Percentiles rank a stretch among this genome's conserved stretches.
phyloP scores from a whole-genome alignment of 73 alveolate species.

The Paramecium biaurelia region DNA sequence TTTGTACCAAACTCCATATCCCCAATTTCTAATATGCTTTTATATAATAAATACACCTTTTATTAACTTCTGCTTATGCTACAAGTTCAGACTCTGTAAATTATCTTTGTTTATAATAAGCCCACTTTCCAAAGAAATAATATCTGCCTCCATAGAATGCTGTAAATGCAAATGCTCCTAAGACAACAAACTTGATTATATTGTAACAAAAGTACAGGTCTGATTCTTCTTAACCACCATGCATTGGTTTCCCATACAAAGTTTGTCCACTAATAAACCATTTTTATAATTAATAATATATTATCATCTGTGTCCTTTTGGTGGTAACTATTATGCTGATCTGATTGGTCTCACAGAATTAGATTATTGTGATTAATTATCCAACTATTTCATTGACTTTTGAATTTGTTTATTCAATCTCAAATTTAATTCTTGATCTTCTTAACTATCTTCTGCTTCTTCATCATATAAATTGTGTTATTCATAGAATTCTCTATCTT shows the following conservation, averaged over 20 bases:
- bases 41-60: neutral
- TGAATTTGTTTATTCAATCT: slow-evolving; percentile 5
- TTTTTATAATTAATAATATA: slow-evolving; percentile 19
- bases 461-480: slow-evolving; percentile 34
- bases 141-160: slow-evolving; percentile 56
- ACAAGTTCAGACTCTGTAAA: slow-evolving; percentile 11
- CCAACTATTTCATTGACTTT: slow-evolving; percentile 22
- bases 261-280: slow-evolving; percentile 66
- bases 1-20: slow-evolving; percentile 62
- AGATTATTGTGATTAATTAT: neutral
- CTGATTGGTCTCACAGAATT: neutral
- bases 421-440: slow-evolving; percentile 7
- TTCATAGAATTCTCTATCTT: slow-evolving; percentile 47
- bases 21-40: slow-evolving; percentile 53
- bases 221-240: slow-evolving; percentile 69
- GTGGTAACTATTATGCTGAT: slow-evolving; percentile 37
- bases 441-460: slow-evolving; percentile 21
- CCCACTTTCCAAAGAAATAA: slow-evolving; percentile 66
- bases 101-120: slow-evolving; percentile 46
- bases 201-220: slow-evolving; percentile 48
- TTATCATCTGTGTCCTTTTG: slow-evolving; percentile 19
- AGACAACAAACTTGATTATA: slow-evolving; percentile 40
- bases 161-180: slow-evolving; percentile 35
- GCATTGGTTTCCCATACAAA: slow-evolving; percentile 70
- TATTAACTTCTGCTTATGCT: slow-evolving; percentile 55